phyloP scores from a whole-genome alignment of 2,329 filamentous ascomycete genomes.

The Pseudogymnoascus sp. region DNA sequence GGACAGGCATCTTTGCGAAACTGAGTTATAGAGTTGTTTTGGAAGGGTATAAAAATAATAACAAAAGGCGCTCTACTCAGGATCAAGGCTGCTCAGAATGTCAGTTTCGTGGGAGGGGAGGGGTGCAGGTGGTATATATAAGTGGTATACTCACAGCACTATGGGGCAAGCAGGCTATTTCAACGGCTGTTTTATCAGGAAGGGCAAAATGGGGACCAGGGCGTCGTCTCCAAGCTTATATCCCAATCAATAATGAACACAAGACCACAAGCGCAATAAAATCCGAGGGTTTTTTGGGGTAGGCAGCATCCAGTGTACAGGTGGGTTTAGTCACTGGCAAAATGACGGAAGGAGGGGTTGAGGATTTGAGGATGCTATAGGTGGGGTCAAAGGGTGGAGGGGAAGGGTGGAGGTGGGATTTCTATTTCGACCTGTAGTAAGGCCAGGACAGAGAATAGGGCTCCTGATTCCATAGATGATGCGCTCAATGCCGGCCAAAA shows the following conservation, averaged over 20 bases:
- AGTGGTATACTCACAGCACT: slow-evolving; percentile 1
- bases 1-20: slow-evolving; percentile 25
- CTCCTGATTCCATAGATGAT: background rate
- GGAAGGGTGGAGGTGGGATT: background rate
- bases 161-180: slow-evolving; percentile 8
- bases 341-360: slow-evolving; percentile 5
- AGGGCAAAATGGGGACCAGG: background rate
- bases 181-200: background rate
- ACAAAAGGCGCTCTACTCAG: background rate
- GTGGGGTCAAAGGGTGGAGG: background rate
- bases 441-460: background rate
- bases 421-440: background rate
- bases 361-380: background rate
- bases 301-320: background rate
- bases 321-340: slow-evolving; percentile 5
- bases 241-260: slow-evolving; percentile 5
- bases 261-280: background rate
- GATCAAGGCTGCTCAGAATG: background rate
- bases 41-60: background rate
- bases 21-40: background rate
- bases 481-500: background rate
- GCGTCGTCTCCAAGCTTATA: background rate
- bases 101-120: background rate
- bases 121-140: slow-evolving; percentile 2
- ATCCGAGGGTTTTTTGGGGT: background rate